Conservation (phyloP, 139 green algal species). For the Micractinium conductrix region DNA sequence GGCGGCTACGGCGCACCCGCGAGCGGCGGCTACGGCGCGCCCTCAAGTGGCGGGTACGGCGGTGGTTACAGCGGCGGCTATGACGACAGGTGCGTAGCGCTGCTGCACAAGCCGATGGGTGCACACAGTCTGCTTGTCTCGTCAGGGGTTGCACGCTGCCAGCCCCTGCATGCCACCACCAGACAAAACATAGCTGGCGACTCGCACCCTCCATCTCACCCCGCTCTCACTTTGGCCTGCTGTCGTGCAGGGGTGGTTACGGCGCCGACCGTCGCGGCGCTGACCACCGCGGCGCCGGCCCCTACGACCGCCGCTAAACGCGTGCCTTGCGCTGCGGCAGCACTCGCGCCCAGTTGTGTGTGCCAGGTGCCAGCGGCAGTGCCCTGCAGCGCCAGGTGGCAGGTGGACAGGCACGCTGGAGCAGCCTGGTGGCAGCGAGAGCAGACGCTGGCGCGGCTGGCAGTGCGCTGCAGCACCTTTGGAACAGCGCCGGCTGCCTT, state of each 20-base stretch:
- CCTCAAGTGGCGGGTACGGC: slow-evolving; percentile 6
- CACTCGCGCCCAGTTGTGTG: background rate
- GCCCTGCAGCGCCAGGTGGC: no score
- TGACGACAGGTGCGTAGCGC: slow-evolving; percentile 14
- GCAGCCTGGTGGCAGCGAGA: no score
- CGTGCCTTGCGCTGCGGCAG: background rate
- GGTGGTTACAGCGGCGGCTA: slow-evolving; percentile 38
- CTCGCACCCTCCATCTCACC: background rate
- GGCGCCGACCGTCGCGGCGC: slow-evolving; percentile 24
- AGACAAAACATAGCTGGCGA: no score
- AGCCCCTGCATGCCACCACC: background rate
- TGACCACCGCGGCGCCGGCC: background rate
- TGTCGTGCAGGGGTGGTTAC: slow-evolving; percentile 6
- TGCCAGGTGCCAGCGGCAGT: no score
- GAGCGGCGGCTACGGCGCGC: slow-evolving; percentile 14
- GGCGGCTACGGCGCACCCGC: background rate
- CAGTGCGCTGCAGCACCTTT: no score
- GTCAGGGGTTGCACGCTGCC: background rate
- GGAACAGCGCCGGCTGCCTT: no score
- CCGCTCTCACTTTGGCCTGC: background rate
- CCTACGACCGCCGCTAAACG: slow-evolving; percentile 33
- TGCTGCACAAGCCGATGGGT: no score
- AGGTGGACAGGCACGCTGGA: no score
- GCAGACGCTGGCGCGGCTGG: no score
- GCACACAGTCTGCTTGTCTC: background rate